A percentile compares a stretch with the other conserved stretches of the same genome.
Conservation (phyloP, 1,284 basidiomycete species). For the Irpex sp. region DNA sequence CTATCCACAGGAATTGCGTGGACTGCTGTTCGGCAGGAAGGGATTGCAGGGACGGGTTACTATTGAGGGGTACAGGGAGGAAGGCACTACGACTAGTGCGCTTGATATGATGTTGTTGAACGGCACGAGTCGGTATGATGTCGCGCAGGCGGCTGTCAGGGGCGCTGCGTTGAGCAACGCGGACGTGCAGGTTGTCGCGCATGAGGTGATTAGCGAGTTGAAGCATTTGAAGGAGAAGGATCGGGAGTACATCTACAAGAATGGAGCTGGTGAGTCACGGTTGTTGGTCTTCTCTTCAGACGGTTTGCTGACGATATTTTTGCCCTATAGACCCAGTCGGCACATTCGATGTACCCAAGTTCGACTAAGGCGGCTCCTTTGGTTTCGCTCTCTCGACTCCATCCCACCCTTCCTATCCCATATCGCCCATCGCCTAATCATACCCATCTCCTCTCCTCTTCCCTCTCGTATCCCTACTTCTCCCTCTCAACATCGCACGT, state of each 20-base stretch:
- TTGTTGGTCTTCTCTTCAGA: not conserved
- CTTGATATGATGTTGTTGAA: constrained; percentile 75
- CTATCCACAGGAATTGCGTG: constrained; percentile 64
- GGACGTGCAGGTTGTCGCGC: constrained; percentile 47
- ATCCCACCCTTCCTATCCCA: no score
- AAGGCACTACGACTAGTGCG: constrained; percentile 65
- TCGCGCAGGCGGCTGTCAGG: constrained; percentile 53
- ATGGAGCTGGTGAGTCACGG: constrained; percentile 51
- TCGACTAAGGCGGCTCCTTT: constrained; percentile 16
- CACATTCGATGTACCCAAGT: constrained; percentile 41
- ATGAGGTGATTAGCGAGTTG: constrained; percentile 45
- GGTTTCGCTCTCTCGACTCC: not conserved
- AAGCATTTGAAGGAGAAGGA: constrained; percentile 52
- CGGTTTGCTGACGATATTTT: not conserved
- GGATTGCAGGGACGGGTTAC: constrained; percentile 39
- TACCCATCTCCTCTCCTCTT: no score
- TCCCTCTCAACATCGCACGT: no score
- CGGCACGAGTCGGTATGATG: constrained; percentile 56
- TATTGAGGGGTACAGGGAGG: constrained; percentile 58
- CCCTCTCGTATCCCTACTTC: no score
- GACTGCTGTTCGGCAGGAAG: constrained; percentile 55
- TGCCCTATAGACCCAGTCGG: constrained; percentile 35
- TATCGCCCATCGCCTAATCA: no score
- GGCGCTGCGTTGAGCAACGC: constrained; percentile 46
- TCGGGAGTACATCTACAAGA: constrained; percentile 45